Base-by-base conservation (phyloP, 306 rosid genomes). In the Lupinus albus region DNA sequence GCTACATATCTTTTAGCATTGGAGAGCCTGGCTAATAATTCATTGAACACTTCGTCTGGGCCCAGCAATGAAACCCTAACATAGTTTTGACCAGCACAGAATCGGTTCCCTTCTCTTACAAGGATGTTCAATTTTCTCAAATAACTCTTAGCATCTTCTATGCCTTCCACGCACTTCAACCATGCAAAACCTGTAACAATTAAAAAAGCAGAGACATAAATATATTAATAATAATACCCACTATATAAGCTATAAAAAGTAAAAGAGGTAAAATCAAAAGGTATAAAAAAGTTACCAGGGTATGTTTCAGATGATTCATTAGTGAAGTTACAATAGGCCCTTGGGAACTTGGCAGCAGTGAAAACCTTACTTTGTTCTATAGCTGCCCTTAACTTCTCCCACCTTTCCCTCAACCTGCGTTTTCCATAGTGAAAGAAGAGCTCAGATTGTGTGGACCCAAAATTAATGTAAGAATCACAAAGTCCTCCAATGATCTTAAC, bases 401-500 rank as follows among this genome's bases (percentile, higher is more conserved):
- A 89, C 79, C 92, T 89, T 39, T 75, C 67, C 21, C 61, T 79
- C 89, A 89, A 58, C 32, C 81, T 8, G 46, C 53, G 30, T 11
- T 64, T 83, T 41, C 68, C 35, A 30, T 62, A 52, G 13, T 81
- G 76, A 50, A 89, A 92, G 74, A 84, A 87, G 35, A 80, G 84
- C 8, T 78, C 82, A 9, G 85, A 53, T 61, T 45, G 50, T 4
- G 3, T 20, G 9, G 77, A 38, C 62, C 79, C 77, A 41, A 61
- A 53, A 42, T 76, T 81, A 12, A 85, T 61, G 64, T 84, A 83
- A 25, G 77, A 39, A 59, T 92, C 82, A 25, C 91, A 87, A 5
- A 92, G 55, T 70, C 82, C 84, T 36, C 48, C 78, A 70, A 92
- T 76, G 42, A 89, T 80, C 85, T 80, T 89, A 5, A 92, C 78